phyloP scores from a whole-genome alignment of 2,329 filamentous ascomycete species.

The Trichoderma sp. region DNA sequence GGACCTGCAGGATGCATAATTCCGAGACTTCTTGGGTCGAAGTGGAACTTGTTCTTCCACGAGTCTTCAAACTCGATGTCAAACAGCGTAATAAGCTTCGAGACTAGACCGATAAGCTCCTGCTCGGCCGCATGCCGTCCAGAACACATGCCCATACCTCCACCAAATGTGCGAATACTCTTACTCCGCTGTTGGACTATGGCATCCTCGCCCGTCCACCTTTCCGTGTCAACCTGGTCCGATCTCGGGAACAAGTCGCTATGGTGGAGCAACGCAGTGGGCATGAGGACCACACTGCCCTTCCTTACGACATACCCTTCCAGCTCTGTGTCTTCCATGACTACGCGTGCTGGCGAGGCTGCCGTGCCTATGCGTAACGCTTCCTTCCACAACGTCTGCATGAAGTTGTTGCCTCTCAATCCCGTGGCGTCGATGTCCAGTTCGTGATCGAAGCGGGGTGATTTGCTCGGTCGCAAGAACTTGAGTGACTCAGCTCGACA shows the following conservation, averaged over 20 bases:
- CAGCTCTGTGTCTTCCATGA: conserved; percentile 7
- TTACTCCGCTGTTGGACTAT: not conserved
- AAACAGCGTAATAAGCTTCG: not conserved
- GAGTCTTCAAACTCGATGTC: conserved; percentile 2
- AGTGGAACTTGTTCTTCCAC: not conserved
- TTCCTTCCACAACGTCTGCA: conserved; percentile 9
- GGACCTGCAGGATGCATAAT: not conserved
- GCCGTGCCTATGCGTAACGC: not conserved
- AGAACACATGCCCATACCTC: conserved; percentile 8
- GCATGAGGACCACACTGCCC: conserved; percentile 8
- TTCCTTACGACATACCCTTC: conserved; percentile 7
- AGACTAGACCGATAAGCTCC: conserved; percentile 2
- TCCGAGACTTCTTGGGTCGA: conserved; percentile 10
- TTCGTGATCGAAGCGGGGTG: not conserved
- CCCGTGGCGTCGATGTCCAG: not conserved
- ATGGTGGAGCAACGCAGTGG: not conserved
- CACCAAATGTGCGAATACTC: conserved; percentile 7
- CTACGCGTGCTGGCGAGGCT: conserved; percentile 2
- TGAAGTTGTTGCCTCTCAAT: not conserved
- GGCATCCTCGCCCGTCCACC: not conserved
- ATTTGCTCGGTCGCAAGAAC: not conserved
- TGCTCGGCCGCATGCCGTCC: conserved; percentile 8
- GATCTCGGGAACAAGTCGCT: not conserved
- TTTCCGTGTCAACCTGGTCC: not conserved
- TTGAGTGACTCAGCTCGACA: not conserved